A percentile compares a stretch with the other conserved stretches of the same genome.
Evolutionary conservation across 176 grass and related monocot genomes (phyloP).

Genomic region (Tillandsia fasciculata): DNA sequence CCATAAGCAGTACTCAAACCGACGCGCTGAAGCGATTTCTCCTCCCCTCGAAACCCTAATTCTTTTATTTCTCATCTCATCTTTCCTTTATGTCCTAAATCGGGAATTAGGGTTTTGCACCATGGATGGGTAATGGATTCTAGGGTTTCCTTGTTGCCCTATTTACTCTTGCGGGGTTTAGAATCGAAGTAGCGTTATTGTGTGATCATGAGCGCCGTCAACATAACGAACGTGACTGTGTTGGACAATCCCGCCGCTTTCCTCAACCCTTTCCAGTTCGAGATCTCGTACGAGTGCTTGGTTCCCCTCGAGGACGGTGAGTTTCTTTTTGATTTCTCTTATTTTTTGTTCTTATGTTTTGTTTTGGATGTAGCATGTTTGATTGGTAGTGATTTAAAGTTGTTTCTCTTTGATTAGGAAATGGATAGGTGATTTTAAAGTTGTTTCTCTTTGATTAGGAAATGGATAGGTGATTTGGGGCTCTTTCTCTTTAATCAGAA

Average conservation of each 20-base stretch:
- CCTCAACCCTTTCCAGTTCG: conserved; percentile 98
- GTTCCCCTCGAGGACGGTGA: conserved; percentile 87
- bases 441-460: not conserved
- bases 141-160: too few species aligned
- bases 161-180: not conserved
- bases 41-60: not conserved
- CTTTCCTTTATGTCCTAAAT: too few species aligned
- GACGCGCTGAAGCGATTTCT: not conserved
- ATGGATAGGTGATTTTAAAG: not conserved
- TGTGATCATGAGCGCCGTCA: conserved; percentile 84
- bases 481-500: not conserved
- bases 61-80: not conserved
- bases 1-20: too few species aligned
- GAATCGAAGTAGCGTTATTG: not conserved
- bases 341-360: not conserved
- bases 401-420: not conserved
- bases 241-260: conserved; percentile 93
- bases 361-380: not conserved
- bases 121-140: too few species aligned
- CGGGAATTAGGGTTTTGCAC: too few species aligned
- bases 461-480: too few species aligned
- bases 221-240: conserved; percentile 97
- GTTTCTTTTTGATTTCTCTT: not conserved
- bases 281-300: conserved; percentile 99
- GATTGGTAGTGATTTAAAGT: not conserved